Base-by-base conservation (phyloP, 805 yeast species). In the Barnettozyma pratensis region DNA sequence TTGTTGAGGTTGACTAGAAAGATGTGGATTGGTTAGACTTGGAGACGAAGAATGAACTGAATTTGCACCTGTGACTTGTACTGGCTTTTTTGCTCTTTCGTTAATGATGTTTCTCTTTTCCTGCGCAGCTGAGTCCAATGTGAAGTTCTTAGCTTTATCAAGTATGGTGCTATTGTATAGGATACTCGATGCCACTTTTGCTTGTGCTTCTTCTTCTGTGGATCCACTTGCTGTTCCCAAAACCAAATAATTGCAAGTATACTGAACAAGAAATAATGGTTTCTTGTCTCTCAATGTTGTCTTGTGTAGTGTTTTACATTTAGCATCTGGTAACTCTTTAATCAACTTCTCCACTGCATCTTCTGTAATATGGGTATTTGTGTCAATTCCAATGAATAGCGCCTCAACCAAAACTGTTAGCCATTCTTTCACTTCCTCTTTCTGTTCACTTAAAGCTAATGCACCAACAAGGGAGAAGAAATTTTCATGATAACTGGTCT, bases 391-490 rank as follows among this genome's bases (percentile, higher is more conserved):
- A 7, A 26, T 10, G 7, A 52, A 39, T 6, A 50, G 10, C 2
- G 54, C 48, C 26, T 52, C 54, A 2, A 49, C 10, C 6, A 49
- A 27, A 4, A 52, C 29, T 1, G 48, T 46, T 5, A 52, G 9
- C 54, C 54, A 52, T 5, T 26, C 32, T 11, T 39, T 49, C 10
- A 42, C 11, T 5, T 44, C 45, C 2, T 11, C n/a, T 12, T 39
- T 42, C 14, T 46, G 48, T 2, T 41, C 42, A 10, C 38, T 26
- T 8, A 10, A 4, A 2, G 12, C 41, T 5, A 52, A 30, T 5
- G 44, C 48, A 5, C 54, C 54, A 29, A 52, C n/a, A 27, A 46
- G 49, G 11, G 51, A 48, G 32, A 41, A 49, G 29, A 52, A 52
- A 19, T 46, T 42, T n/a, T 46, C 41, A 37, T 46, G 46, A 9